Evolutionary conservation across 2,329 filamentous ascomycete species (phyloP).

Genomic region (Knufia petricola): DNA sequence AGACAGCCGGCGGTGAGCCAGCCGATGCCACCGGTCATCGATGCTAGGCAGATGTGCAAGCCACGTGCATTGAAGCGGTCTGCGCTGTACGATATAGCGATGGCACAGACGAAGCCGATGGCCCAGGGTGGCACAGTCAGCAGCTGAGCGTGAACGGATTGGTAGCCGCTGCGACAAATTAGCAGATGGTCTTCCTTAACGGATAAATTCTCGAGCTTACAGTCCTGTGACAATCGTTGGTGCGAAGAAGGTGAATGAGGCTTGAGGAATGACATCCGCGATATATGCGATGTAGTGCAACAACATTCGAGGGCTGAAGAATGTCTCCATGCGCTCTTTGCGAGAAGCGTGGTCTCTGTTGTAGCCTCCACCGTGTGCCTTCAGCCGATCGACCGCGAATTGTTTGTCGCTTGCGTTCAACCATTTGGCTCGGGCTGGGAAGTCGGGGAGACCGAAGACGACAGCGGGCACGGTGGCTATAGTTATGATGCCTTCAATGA

Average conservation of each 20-base stretch:
- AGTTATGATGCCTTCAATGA: conserved; percentile 35
- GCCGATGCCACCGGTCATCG: conserved; percentile 44
- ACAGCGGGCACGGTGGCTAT: conserved; percentile 29
- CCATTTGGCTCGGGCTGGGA: conserved; percentile 36
- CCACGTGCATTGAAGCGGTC: conserved; percentile 31
- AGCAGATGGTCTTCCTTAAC: too few species aligned
- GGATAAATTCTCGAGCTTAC: too few species aligned
- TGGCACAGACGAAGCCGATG: conserved; percentile 16
- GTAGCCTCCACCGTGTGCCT: conserved; percentile 31
- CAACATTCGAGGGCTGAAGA: conserved; percentile 18
- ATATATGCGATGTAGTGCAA: conserved; percentile 20
- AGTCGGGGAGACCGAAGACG: conserved; percentile 36
- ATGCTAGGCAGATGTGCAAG: conserved; percentile 41
- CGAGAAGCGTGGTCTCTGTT: conserved; percentile 15
- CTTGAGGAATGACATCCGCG: conserved; percentile 19
- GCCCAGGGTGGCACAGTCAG: conserved; percentile 24
- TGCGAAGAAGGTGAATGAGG: conserved; percentile 19
- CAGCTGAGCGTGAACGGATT: conserved; percentile 21
- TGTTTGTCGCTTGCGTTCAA: conserved; percentile 35
- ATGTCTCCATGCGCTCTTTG: conserved; percentile 14
- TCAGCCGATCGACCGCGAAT: conserved; percentile 36
- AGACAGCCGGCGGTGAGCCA: conserved; percentile 57
- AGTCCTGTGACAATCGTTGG: conserved; percentile 20
- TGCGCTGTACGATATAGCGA: conserved; percentile 15
- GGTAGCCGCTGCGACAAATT: too few species aligned